A percentile compares a stretch with the other conserved stretches of the same genome.
Evolutionary conservation across 176 grass and related monocot genomes (phyloP).

Genomic region (Oryza meridionalis): DNA sequence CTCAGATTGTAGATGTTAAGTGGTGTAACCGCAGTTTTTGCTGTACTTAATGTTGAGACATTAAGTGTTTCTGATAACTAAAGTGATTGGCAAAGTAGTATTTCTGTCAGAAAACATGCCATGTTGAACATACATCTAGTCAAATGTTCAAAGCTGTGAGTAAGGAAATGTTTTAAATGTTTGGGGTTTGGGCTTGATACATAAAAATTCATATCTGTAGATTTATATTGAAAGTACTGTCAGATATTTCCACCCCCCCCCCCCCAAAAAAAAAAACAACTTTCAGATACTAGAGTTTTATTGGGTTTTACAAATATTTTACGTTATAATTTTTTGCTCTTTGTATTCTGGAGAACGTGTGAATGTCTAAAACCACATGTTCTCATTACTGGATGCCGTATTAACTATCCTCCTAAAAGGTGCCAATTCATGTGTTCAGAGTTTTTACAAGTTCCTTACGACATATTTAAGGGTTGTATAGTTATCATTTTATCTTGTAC

Average conservation of each 20-base stretch:
- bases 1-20: constrained; percentile 6
- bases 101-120: not conserved
- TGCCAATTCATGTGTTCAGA: not conserved
- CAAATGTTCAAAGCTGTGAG: not conserved
- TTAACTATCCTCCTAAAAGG: not conserved
- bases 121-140: not conserved
- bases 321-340: not conserved
- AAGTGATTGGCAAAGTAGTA: not conserved
- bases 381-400: not conserved
- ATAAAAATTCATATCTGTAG: not conserved
- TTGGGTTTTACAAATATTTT: not conserved
- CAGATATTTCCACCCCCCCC: too few relatives aligned
- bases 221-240: not conserved
- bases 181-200: not conserved
- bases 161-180: not conserved
- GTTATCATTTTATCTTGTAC: not conserved
- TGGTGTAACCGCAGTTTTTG: not conserved
- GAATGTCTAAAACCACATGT: not conserved
- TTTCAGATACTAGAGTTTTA: not conserved
- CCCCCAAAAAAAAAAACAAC: too few relatives aligned
- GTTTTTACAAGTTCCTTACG: not conserved
- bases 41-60: too few relatives aligned
- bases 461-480: not conserved
- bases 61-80: not conserved
- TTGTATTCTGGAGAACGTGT: not conserved